These are phyloP conservation scores for Lichtheimia ornata DNA, from an alignment of 371 early-diverging fungal species.

Conservation along the genomic window DNA sequence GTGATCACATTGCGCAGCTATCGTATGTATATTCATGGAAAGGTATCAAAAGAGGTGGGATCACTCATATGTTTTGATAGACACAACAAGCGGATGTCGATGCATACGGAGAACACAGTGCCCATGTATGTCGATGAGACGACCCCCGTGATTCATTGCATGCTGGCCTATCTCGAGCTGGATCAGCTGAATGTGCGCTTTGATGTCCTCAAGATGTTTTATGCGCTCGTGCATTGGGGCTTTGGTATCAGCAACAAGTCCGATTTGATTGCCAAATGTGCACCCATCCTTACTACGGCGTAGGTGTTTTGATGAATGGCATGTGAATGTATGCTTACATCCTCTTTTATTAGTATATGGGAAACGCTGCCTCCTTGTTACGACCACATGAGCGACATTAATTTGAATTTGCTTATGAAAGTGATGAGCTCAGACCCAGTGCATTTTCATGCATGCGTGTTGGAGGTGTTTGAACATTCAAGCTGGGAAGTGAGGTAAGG, in stretches of 20 bases:
- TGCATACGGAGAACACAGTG: conserved; percentile 21
- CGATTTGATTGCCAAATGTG: conserved; percentile 34
- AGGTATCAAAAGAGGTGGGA: no score
- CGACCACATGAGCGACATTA: conserved; percentile 40
- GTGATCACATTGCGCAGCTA: conserved; percentile 25
- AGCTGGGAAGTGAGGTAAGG: conserved; percentile 55
- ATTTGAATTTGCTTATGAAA: conserved; percentile 43
- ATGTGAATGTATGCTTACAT: neutral
- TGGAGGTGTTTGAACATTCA: conserved; percentile 41
- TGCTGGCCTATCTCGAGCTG: conserved; percentile 34
- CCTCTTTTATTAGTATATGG: conserved; percentile 44
- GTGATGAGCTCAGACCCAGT: conserved; percentile 39
- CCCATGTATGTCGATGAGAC: conserved; percentile 30
- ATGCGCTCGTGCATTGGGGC: conserved; percentile 44
- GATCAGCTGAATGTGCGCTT: conserved; percentile 39
- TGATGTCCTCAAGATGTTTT: conserved; percentile 44
- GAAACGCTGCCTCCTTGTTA: conserved; percentile 40
- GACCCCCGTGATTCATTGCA: conserved; percentile 33
- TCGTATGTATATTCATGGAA: conserved; percentile 25
- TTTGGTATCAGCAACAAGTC: conserved; percentile 34
- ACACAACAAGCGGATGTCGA: conserved; percentile 30
- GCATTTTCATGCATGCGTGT: conserved; percentile 45
- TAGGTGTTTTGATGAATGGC: conserved; percentile 18
- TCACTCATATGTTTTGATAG: conserved; percentile 8
- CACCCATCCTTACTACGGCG: conserved; percentile 39